phyloP scores from a whole-genome alignment of 805 yeast species.

The Candida dendrica region DNA sequence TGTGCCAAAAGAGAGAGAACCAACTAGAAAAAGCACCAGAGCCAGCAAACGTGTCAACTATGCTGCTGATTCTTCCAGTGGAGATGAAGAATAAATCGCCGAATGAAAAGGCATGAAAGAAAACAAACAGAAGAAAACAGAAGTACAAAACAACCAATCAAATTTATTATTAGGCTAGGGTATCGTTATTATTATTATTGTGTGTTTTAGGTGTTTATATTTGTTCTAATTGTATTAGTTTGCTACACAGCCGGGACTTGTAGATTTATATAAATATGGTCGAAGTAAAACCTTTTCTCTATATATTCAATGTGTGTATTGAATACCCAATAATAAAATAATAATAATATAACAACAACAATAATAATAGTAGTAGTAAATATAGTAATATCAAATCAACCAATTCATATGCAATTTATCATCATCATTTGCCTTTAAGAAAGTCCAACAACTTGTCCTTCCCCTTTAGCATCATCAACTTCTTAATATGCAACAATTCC shows the following conservation, averaged over 20 bases:
- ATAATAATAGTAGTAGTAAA: no score
- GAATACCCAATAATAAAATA: no score
- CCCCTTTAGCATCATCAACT: conserved; percentile 63
- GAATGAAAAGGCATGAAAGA: no score
- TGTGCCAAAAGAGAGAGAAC: conserved; percentile 8
- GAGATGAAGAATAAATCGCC: conserved; percentile 11
- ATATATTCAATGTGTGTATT: no score
- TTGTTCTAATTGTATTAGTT: neutral
- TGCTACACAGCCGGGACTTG: no score
- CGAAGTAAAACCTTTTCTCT: no score
- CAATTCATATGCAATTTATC: neutral
- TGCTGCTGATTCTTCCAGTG: conserved; percentile 13
- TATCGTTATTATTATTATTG: neutral
- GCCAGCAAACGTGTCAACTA: conserved; percentile 28
- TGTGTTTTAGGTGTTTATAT: neutral
- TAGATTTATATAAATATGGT: no score
- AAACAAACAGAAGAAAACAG: no score
- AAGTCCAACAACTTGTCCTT: conserved; percentile 56
- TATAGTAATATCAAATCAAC: no score
- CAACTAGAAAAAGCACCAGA: conserved; percentile 38
- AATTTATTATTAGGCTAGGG: no score
- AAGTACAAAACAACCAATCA: no score
- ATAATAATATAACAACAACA: no score
- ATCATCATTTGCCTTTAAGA: conserved; percentile 25
- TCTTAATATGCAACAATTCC: conserved; percentile 49